Percentiles rank a stretch among this genome's conserved stretches.
phyloP scores from a whole-genome alignment of 768 basidiomycete genomes.

The Tulasnella sp. region DNA sequence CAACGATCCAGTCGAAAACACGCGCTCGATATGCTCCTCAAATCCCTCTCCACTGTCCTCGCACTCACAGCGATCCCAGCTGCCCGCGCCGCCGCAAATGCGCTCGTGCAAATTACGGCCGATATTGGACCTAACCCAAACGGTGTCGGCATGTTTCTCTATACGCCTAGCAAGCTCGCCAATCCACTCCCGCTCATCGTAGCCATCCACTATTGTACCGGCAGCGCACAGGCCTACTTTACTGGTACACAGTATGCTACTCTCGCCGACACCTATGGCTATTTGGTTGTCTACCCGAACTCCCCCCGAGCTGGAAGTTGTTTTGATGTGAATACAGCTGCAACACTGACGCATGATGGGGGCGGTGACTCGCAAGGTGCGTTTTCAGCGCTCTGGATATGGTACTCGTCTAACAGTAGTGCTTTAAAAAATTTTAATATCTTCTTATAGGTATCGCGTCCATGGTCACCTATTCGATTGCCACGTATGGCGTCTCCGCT shows the following conservation, averaged over 20 bases:
- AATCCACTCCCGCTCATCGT: conserved; percentile 39
- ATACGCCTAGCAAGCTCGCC: conserved; percentile 30
- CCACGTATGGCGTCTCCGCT: conserved; percentile 1
- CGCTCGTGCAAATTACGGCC: background rate
- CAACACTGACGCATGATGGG: conserved; percentile 43
- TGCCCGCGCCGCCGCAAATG: background rate
- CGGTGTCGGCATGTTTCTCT: background rate
- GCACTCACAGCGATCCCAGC: background rate
- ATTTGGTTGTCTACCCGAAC: conserved; percentile 41
- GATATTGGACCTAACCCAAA: background rate
- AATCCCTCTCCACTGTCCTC: background rate
- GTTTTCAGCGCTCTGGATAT: too few relatives aligned
- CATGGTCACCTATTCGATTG: conserved; percentile 6
- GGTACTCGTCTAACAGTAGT: too few relatives aligned
- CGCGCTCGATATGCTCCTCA: too few relatives aligned
- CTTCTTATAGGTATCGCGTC: conserved; percentile 2
- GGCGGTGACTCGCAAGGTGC: conserved; percentile 34
- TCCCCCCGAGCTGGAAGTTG: background rate
- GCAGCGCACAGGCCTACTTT: conserved; percentile 44
- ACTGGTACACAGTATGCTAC: conserved; percentile 39
- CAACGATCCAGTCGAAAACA: too few relatives aligned
- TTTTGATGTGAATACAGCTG: conserved; percentile 21
- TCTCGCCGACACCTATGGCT: conserved; percentile 40
- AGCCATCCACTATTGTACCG: conserved; percentile 39
- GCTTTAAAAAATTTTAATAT: too few relatives aligned